Evolutionary conservation across 2,329 filamentous ascomycete genomes (phyloP).

Genomic region (Ophiosphaerella narmari): DNA sequence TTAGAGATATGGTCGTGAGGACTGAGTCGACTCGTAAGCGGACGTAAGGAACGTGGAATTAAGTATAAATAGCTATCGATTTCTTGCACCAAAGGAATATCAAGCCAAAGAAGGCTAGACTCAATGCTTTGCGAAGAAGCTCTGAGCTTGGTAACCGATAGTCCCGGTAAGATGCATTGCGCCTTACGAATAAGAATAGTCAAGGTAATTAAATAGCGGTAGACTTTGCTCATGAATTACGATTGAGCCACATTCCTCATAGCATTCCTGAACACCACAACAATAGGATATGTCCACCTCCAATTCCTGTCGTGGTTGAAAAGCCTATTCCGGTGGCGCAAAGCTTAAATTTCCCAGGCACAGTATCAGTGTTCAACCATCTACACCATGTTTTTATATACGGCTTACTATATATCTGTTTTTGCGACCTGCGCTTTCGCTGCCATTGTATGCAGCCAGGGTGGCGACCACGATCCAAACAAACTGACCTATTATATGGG

Average conservation of each 20-base stretch:
- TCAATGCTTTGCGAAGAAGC: conserved; percentile 31
- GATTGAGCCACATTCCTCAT: too few relatives aligned
- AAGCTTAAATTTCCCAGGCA: neutral
- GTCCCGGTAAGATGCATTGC: conserved; percentile 28
- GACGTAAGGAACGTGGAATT: too few relatives aligned
- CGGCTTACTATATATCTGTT: neutral
- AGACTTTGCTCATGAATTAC: too few relatives aligned
- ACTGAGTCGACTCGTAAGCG: too few relatives aligned
- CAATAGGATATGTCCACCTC: too few relatives aligned
- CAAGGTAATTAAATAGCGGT: too few relatives aligned
- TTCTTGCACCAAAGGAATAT: too few relatives aligned
- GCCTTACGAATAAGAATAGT: conserved; percentile 4
- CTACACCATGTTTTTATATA: neutral
- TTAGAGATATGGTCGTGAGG: too few relatives aligned
- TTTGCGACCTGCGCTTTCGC: neutral
- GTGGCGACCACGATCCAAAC: conserved; percentile 14
- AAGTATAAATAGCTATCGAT: too few relatives aligned
- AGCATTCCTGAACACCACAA: too few relatives aligned
- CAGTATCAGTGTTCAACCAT: neutral
- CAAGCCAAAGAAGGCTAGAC: conserved; percentile 35
- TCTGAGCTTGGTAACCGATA: conserved; percentile 33
- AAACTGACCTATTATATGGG: conserved; percentile 24
- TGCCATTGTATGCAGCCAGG: conserved; percentile 12
- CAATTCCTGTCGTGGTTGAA: too few relatives aligned
- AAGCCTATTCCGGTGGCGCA: too few relatives aligned